Percentiles rank a stretch among this genome's conserved stretches.
phyloP scores from a whole-genome alignment of 345 rosid species.

The Isatis tinctoria region DNA sequence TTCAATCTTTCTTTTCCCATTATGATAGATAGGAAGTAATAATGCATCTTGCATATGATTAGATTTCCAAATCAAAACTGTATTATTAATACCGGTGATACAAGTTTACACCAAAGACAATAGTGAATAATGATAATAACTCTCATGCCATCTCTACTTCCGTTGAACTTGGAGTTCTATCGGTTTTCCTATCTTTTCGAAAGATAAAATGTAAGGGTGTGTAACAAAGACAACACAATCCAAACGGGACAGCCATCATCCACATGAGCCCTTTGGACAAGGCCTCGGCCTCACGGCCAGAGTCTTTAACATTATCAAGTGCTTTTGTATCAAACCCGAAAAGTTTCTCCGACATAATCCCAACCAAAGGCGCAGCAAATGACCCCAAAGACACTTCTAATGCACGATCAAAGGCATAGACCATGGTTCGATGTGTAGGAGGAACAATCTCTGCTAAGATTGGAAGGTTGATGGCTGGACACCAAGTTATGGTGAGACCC shows the following conservation, averaged over 20 bases:
- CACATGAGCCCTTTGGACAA: conserved; percentile 73
- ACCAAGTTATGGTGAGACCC: conserved; percentile 87
- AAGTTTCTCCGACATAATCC: conserved; percentile 69
- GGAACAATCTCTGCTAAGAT: conserved; percentile 92
- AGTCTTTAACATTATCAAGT: conserved; percentile 45
- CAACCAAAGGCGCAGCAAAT: conserved; percentile 90
- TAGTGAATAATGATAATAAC: conserved; percentile 52
- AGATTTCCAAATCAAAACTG: conserved; percentile 71
- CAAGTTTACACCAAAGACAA: no score
- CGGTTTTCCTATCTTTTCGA: conserved; percentile 57
- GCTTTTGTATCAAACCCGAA: conserved; percentile 67
- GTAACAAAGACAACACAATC: conserved; percentile 72
- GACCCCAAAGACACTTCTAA: conserved; percentile 78
- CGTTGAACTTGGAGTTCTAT: conserved; percentile 35
- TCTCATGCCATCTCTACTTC: conserved; percentile 47
- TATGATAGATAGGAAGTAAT: conserved; percentile 42
- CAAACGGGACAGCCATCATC: conserved; percentile 81
- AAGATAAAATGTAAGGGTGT: conserved; percentile 61
- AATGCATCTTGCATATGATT: conserved; percentile 59
- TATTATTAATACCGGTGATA: conserved; percentile 1
- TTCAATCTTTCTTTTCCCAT: no score
- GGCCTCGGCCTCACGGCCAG: conserved; percentile 57
- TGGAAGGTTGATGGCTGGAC: conserved; percentile 75
- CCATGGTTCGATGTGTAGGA: conserved; percentile 73
- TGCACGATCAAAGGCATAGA: conserved; percentile 89